A percentile compares a stretch with the other conserved stretches of the same genome.
These are phyloP conservation scores for Leccinum incarnatum DNA, from an alignment of 768 basidiomycete species.

Conservation along the genomic window DNA sequence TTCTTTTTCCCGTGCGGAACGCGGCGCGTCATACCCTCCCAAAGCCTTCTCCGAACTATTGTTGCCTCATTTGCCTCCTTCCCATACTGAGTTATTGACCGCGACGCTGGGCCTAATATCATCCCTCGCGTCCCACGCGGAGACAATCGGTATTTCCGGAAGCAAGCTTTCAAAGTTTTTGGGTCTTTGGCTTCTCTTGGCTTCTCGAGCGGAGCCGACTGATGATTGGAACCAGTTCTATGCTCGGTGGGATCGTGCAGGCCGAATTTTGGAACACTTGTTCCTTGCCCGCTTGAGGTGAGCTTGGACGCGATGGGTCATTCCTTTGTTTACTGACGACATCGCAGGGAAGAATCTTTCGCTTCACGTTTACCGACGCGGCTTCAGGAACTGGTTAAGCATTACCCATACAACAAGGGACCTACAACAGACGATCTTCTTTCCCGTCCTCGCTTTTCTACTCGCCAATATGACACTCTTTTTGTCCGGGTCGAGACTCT, in stretches of 20 bases:
- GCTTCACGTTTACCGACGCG: slow-evolving; percentile 62
- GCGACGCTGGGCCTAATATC: slow-evolving; percentile 61
- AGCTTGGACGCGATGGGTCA: slow-evolving; percentile 6
- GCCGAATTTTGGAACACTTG: slow-evolving; percentile 71
- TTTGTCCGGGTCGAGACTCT: slow-evolving; percentile 65
- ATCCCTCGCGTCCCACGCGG: slow-evolving; percentile 68
- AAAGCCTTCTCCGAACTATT: slow-evolving; percentile 62
- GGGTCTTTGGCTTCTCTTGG: slow-evolving; percentile 68
- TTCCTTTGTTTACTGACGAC: slow-evolving; percentile 5
- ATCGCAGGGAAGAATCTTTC: slow-evolving; percentile 54
- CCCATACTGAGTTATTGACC: slow-evolving; percentile 58
- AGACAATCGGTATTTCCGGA: slow-evolving; percentile 70
- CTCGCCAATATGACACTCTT: slow-evolving; percentile 59
- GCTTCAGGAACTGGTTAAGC: slow-evolving; percentile 63
- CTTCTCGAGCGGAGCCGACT: slow-evolving; percentile 42
- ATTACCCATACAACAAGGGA: slow-evolving; percentile 58
- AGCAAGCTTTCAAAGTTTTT: slow-evolving; percentile 74
- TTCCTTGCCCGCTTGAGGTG: slow-evolving; percentile 74
- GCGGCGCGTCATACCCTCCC: slow-evolving; percentile 54
- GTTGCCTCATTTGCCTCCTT: slow-evolving; percentile 54
- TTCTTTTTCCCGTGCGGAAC: slow-evolving; percentile 60
- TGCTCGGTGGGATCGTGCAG: slow-evolving; percentile 69
- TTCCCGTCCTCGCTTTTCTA: slow-evolving; percentile 66
- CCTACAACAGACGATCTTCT: slow-evolving; percentile 44
- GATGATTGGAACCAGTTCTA: slow-evolving; percentile 71